phyloP scores from a whole-genome alignment of 495 filamentous ascomycete species.

The Corynascus novoguineensis region DNA sequence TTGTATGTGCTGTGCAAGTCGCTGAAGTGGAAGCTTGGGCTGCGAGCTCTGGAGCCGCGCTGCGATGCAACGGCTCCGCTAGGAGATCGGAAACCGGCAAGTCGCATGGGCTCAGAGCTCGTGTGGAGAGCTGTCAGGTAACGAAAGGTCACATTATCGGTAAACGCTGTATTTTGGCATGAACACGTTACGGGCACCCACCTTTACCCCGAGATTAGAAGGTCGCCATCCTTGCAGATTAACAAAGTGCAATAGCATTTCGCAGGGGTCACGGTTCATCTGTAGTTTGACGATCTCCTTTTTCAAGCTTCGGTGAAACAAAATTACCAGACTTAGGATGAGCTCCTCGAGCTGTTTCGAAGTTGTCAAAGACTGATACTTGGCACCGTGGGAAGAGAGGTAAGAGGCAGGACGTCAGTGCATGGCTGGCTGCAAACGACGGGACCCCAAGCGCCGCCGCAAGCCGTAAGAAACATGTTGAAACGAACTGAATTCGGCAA shows the following conservation, averaged over 20 bases:
- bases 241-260: not conserved
- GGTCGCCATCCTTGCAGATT: not conserved
- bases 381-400: not conserved
- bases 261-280: not conserved
- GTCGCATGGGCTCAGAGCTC: constrained; percentile 7
- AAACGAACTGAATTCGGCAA: not conserved
- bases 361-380: not conserved
- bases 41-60: constrained; percentile 10
- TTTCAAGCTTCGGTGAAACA: not conserved
- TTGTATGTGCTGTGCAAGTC: too few species aligned
- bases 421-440: not conserved
- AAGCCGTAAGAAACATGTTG: not conserved
- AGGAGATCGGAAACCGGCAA: not conserved
- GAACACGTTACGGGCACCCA: not conserved
- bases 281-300: not conserved
- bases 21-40: not conserved
- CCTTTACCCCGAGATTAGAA: constrained; percentile 4
- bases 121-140: not conserved
- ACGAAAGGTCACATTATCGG: not conserved
- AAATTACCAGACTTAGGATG: too few species aligned
- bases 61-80: constrained; percentile 5
- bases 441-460: not conserved
- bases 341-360: too few species aligned
- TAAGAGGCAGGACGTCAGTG: not conserved
- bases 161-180: too few species aligned